Base-by-base conservation (phyloP, 768 basidiomycete genomes). In the Serendipita indica region DNA sequence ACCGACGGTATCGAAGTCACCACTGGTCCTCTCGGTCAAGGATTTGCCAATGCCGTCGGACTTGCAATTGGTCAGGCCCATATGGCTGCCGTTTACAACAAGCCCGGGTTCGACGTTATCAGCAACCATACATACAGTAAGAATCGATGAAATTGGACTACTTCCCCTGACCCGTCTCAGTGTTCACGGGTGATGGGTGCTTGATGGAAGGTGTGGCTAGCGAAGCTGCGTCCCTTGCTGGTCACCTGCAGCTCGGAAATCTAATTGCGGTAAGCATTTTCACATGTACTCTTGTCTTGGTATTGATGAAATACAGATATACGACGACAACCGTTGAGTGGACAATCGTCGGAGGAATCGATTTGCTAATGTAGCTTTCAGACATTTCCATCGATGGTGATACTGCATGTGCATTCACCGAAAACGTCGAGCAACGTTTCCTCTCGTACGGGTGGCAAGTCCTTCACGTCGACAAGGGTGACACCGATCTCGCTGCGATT, bases 321-420 rank as follows among this genome's bases (percentile, higher is more conserved):
- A 93, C 71, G 93, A 97, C 67, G 91, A 96, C 73, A 96, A 97
- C 74, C 86, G 88, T 90, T 70, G 67, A 85, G 72, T 59, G 33
- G 10, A 14, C 20, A 22, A 12, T n/a, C 33, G 3, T 52, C 33
- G 6, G 16, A n/a, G 13, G 16, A 28, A 57, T 22, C 32, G 25
- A 57, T 37, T 22, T 49, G 22, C 28, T 12, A 35, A 27, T 25
- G 58, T 20, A 58, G 58, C 45, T 58, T 43, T 25, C 61, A 91
- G 88, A 91, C 70, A 97, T 97, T 70, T 89, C 93, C 63, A 96
- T 97, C 65, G 93, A 97, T 68, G 93, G 93, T 63, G 81, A 90
- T 72, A 97, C 92, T 63, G 81, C 81, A 59, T 78, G 84, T 59
- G 86, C 93, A 16, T 97, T 97, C 77, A 97, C 93, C 39, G 93